phyloP scores from a whole-genome alignment of 768 basidiomycete species.

The Leccinum longicurvipes region DNA sequence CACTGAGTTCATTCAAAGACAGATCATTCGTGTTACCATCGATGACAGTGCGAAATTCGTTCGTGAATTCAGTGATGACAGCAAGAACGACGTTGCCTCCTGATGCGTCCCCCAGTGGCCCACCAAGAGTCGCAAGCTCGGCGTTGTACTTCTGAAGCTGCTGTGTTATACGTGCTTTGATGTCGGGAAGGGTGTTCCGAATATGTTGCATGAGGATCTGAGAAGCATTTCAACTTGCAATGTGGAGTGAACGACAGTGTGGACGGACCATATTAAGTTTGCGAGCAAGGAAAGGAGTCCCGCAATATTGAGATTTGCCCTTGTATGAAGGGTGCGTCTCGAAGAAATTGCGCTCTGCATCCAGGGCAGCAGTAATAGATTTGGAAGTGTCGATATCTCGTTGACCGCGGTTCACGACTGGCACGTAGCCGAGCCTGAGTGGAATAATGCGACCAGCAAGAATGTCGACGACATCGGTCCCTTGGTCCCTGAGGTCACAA shows the following conservation, averaged over 20 bases:
- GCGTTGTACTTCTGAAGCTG: slow-evolving; percentile 86
- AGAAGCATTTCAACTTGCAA: neutral
- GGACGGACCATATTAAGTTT: slow-evolving; percentile 86
- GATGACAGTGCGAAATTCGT: slow-evolving; percentile 94
- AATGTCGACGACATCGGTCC: slow-evolving; percentile 98
- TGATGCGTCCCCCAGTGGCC: slow-evolving; percentile 78
- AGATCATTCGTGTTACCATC: slow-evolving; percentile 98
- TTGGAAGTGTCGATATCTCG: slow-evolving; percentile 92
- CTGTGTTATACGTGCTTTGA: slow-evolving; percentile 91
- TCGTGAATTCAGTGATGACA: slow-evolving; percentile 98
- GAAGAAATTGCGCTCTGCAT: slow-evolving; percentile 89
- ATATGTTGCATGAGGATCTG: slow-evolving; percentile 99
- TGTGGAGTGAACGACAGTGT: neutral
- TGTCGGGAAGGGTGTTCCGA: slow-evolving; percentile 94
- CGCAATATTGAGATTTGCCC: slow-evolving; percentile 92
- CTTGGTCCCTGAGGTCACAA: slow-evolving; percentile 71
- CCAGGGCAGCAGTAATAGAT: slow-evolving; percentile 80
- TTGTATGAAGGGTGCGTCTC: slow-evolving; percentile 93
- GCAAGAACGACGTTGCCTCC: slow-evolving; percentile 90
- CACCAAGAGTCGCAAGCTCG: slow-evolving; percentile 83
- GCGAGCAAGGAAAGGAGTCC: slow-evolving; percentile 93
- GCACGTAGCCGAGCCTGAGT: slow-evolving; percentile 93
- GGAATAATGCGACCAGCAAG: slow-evolving; percentile 96
- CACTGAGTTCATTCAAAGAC: slow-evolving; percentile 93
- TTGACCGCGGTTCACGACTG: slow-evolving; percentile 97